Conservation (phyloP, 257 asterid genomes). For the Nicotiana undulata region DNA sequence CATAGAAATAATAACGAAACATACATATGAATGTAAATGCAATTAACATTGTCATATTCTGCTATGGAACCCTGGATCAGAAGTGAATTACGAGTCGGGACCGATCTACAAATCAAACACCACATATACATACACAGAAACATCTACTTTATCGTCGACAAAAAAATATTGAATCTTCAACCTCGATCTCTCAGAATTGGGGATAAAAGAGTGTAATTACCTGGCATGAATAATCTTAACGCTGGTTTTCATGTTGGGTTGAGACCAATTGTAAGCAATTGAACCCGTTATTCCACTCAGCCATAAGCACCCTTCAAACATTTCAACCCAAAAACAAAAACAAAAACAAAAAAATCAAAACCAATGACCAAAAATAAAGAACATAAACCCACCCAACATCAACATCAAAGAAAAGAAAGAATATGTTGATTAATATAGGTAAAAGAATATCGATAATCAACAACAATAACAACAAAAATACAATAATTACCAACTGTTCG, state of each 20-base stretch:
- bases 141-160: neutral
- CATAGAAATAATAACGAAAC: no score
- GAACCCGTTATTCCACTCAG: conserved; percentile 76
- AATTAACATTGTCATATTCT: neutral
- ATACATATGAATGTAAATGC: neutral
- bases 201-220: conserved; percentile 14
- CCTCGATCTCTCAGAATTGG: neutral
- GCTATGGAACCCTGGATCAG: neutral
- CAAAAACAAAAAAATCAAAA: neutral
- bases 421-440: neutral
- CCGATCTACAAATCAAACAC: neutral
- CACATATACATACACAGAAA: neutral
- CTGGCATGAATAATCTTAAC: conserved; percentile 92
- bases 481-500: conserved; percentile 56
- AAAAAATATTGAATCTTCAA: neutral
- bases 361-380: neutral
- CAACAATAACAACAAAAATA: neutral
- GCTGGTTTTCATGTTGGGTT: conserved; percentile 82
- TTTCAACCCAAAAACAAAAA: conserved; percentile 10
- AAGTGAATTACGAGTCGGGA: neutral
- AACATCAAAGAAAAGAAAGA: neutral
- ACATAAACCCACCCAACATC: neutral
- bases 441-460: neutral
- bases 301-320: conserved; percentile 28
- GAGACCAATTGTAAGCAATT: conserved; percentile 91